Base-by-base conservation (phyloP, 768 basidiomycete genomes). In the Boletus speciosus region DNA sequence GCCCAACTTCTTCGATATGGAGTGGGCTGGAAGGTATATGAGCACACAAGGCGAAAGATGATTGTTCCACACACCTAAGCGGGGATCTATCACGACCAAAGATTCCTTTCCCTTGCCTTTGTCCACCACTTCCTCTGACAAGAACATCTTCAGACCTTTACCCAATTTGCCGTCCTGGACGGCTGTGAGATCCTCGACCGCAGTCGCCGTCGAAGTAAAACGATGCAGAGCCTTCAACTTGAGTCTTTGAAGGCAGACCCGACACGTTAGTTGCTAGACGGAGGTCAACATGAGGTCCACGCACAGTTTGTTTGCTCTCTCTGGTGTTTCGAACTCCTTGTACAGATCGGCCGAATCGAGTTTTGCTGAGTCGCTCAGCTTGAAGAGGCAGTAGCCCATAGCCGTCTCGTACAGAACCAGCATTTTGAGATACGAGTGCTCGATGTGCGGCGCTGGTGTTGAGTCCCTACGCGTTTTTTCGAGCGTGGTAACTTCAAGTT, bases 341-440 rank as follows among this genome's bases (percentile, higher is more conserved):
- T 87, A 90, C 46, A 98, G 73, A 73, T 97, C 86, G 52, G 87
- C 86, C 60, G 83, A 87, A 67, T 86, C 83, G 49, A 96, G 76
- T 77, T 95, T 97, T 51, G 88, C 89, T 38, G 90, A 78, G 74
- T 93, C 88, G 49, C 87, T 86, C 60, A 96, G 81, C 74, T 97
- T 97, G 86, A 99, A 98, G 50, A 99, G 88, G 78, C 92, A 94
- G 79, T 93, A 98, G 73, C 96, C 93, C 73, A 96, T 83, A 38
- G 93, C 83, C 2, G 93, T 94, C 78, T 98, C 97, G 77, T 94
- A 93, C 60, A 99, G 80, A 42, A 98, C 95, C 73, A 98, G 83
- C 94, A 98, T 98, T 56, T 65, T 70, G 65, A 49, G 50, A 35
- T 56, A 47, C 31, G 27, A 35, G 47, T 19, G 16, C 41, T 52